Evolutionary conservation across 2,329 filamentous ascomycete genomes (phyloP), one percentile per base, ranked within the genome.

Genomic region (Rhynchosporium graminicola): DNA sequence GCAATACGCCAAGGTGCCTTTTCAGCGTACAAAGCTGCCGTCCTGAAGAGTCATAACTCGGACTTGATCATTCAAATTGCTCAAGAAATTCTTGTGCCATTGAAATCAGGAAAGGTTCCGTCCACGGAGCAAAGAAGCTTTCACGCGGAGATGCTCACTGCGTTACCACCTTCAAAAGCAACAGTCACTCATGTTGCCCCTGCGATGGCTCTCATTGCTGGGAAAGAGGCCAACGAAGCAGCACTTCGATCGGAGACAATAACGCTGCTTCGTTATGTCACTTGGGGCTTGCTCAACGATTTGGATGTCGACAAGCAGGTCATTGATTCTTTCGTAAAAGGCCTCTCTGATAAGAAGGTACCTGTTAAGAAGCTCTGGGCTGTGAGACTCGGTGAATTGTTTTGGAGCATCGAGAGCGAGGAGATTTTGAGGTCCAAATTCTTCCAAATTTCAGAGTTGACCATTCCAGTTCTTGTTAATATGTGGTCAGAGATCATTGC

Each of bases 141-240:
- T 2, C 87, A 97, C 76, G 88, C 91, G 4, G 90, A 95, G 72
- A 91, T 96, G 80, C 81, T 99, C 3, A 80, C 84, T 56, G 80
- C 82, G 6, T 76, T 94, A 36, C 82, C 85, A 0, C 78, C 85
- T 48, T 89, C 86, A 2, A 75, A 80, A 10, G 76, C 82, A 2
- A 81, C 89, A 45, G 88, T 90, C 0, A 80, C 83, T 62, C 89
- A 89, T 68, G 81, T 94, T 36, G 82, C 86, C 1, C 78, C 81
- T 56, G 85, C 84, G 6, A 81, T 98, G 63, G 85, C 88, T 6
- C 77, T 85, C 20, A 80, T 92, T 13, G 87, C 90, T 20, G 78
- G 83, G 6, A 97, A 97, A 72, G 95, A 99, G 77, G 87, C 92
- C 7, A 98, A 96, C 70, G 95, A 99, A 75, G 79, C 82, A 42